Evolutionary conservation across 768 basidiomycete genomes (phyloP), one percentile per base, ranked within the genome.

Genomic region (Macrolepiota dolichaula): DNA sequence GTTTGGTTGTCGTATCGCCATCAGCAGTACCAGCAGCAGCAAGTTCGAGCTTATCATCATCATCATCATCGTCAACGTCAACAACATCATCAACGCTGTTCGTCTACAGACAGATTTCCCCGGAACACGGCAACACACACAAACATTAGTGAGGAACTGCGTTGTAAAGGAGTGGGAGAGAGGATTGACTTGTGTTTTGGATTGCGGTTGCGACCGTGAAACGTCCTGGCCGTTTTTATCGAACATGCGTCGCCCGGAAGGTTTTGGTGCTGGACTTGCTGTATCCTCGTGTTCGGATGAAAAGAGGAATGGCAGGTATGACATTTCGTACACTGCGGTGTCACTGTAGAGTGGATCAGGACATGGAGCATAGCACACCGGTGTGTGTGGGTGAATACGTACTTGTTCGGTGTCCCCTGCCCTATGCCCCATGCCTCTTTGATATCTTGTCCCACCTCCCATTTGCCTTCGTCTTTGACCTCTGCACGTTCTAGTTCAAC

Each of bases 211-310:
- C 55, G 51, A 38, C 37, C 24, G 55, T 32, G 61, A 58, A 36
- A 70, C 57, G 65, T 83, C 82, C 59, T 73, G 62, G 15, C 82
- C 83, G 25, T 71, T 71, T 60, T 78, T 77, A 63, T 76, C 77
- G 66, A 84, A 84, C 15, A 68, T 74, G 52, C 83, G 76, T 36
- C 84, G 77, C 38, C 84, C 84, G 66, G 75, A 76, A 57, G 74
- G 69, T 35, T 40, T 55, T 9, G 44, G 54, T 24, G 7, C 50
- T 24, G 15, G 25, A 44, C n/a, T 47, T 7, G 40, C 47, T 2
- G 36, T 35, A 17, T 58, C 38, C 6, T 60, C 65, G 13, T 51
- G 55, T 19, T 59, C 62, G 3, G 54, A 51, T 51, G 60, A 55
- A 51, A 62, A 66, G 15, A 66, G 35, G 55, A 66, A 66, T 6